Percentiles rank a stretch among this genome's conserved stretches.
These are phyloP conservation scores for Rhizophlyctis rosea DNA, from an alignment of 192 early-diverging fungal genomes.

Conservation along the genomic window DNA sequence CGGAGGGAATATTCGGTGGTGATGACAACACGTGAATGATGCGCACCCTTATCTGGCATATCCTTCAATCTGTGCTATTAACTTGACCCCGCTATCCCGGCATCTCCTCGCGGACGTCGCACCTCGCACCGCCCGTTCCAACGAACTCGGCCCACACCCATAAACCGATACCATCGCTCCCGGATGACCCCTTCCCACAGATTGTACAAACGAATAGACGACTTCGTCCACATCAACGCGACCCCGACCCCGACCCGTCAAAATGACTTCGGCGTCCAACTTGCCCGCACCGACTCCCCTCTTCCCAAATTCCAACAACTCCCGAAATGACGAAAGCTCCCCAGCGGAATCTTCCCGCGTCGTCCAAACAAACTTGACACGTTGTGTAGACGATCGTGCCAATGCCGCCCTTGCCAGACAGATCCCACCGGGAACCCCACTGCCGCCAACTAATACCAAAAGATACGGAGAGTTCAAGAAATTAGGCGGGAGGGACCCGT, in stretches of 20 bases:
- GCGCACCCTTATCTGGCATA: conserved; percentile 7
- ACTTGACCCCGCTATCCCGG: neutral
- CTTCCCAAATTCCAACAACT: conserved; percentile 8
- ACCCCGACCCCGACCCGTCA: neutral
- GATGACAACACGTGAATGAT: no score
- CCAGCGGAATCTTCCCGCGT: neutral
- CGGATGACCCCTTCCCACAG: neutral
- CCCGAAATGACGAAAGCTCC: conserved; percentile 8
- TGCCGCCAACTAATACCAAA: conserved; percentile 16
- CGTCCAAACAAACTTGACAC: conserved; percentile 15
- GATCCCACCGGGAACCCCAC: conserved; percentile 22
- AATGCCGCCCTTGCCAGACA: conserved; percentile 6
- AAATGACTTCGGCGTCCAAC: conserved; percentile 2
- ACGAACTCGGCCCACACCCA: neutral
- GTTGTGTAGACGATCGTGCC: neutral
- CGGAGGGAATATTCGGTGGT: no score
- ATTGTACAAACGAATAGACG: neutral
- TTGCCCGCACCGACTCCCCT: neutral
- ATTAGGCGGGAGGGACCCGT: conserved; percentile 21
- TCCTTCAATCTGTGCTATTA: conserved; percentile 6
- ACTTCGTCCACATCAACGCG: neutral
- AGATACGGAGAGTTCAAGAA: conserved; percentile 15
- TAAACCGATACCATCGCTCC: conserved; percentile 3
- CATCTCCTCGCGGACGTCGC: neutral
- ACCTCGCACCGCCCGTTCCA: neutral